phyloP scores from a whole-genome alignment of 768 basidiomycete species.

The Nidularia sp. region DNA sequence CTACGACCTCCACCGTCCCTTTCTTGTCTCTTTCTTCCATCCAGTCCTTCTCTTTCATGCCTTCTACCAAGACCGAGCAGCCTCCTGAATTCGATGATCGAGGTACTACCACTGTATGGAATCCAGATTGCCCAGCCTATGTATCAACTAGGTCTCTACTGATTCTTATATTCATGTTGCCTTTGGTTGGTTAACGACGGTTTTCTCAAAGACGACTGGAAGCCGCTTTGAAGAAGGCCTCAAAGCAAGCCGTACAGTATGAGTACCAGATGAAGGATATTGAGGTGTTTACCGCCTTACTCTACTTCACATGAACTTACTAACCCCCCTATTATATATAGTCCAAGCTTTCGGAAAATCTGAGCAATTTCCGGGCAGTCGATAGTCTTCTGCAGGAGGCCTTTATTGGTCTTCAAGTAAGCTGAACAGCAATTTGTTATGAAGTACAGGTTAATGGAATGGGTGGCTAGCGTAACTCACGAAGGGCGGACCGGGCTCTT shows the following conservation, averaged over 20 bases:
- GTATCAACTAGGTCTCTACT: slow-evolving; percentile 8
- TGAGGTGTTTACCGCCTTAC: slow-evolving; percentile 33
- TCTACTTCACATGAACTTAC: background rate
- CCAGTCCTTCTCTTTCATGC: slow-evolving; percentile 10
- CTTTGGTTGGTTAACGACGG: background rate
- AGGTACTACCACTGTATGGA: background rate
- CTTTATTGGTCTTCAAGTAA: slow-evolving; percentile 54
- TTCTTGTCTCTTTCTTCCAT: slow-evolving; percentile 3
- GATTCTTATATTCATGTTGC: too few relatives aligned
- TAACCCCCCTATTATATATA: slow-evolving; percentile 17
- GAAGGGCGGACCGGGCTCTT: slow-evolving; percentile 56
- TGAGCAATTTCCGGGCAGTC: slow-evolving; percentile 73
- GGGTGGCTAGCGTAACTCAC: slow-evolving; percentile 44
- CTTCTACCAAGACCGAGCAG: slow-evolving; percentile 10
- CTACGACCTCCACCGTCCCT: slow-evolving; percentile 2
- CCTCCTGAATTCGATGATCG: slow-evolving; percentile 6
- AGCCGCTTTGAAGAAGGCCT: slow-evolving; percentile 37
- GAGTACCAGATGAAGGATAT: slow-evolving; percentile 60
- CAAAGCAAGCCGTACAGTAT: slow-evolving; percentile 42
- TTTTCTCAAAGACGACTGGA: slow-evolving; percentile 36
- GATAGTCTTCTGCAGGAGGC: slow-evolving; percentile 68
- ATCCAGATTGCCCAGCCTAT: slow-evolving; percentile 11
- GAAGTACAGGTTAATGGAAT: background rate
- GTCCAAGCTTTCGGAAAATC: slow-evolving; percentile 63
- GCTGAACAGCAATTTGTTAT: slow-evolving; percentile 11